A percentile compares a stretch with the other conserved stretches of the same genome.
phyloP scores from a whole-genome alignment of 1,284 basidiomycete species.

The Irpex lacteus region DNA sequence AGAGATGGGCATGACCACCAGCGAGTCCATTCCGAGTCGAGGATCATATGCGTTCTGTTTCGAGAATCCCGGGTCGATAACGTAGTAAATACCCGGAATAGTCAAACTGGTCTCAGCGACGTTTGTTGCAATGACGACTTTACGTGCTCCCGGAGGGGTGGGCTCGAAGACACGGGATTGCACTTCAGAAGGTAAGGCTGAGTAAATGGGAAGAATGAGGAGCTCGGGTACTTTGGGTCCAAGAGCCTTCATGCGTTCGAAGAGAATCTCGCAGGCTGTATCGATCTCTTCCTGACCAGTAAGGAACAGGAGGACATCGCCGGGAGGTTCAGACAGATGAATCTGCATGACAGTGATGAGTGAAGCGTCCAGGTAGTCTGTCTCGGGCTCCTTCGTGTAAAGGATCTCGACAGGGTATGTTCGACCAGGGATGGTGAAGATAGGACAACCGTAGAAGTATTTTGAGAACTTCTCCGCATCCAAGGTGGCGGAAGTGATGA shows the following conservation, averaged over 20 bases:
- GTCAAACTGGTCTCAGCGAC: constrained; percentile 99
- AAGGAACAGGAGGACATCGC: constrained; percentile 95
- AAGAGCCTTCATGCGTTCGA: constrained; percentile 96
- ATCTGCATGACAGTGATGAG: constrained; percentile 99
- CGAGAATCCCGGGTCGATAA: constrained; percentile 97
- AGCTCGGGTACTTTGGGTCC: constrained; percentile 97
- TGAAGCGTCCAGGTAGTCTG: constrained; percentile 97
- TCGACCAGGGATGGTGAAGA: constrained; percentile 99
- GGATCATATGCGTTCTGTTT: constrained; percentile 99
- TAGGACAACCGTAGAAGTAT: constrained; percentile 98
- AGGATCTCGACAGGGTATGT: constrained; percentile 98
- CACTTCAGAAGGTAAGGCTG: constrained; percentile 95
- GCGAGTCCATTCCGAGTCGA: constrained; percentile 95
- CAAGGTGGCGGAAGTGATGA: constrained; percentile 98
- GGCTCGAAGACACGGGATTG: constrained; percentile 98
- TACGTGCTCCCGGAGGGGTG: constrained; percentile 93
- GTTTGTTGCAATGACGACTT: constrained; percentile 98
- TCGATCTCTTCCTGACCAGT: constrained; percentile 99
- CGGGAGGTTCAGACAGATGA: constrained; percentile 95
- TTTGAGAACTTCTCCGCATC: constrained; percentile 99
- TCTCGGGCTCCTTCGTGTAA: constrained; percentile 98
- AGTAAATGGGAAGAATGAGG: constrained; percentile 96
- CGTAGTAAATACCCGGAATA: constrained; percentile 98
- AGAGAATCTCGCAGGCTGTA: constrained; percentile 95
- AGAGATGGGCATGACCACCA: constrained; percentile 99